Evolutionary conservation across 331 rosid genomes (phyloP), one percentile per base, ranked within the genome.

Genomic region (Erythrophleum ivorense): DNA sequence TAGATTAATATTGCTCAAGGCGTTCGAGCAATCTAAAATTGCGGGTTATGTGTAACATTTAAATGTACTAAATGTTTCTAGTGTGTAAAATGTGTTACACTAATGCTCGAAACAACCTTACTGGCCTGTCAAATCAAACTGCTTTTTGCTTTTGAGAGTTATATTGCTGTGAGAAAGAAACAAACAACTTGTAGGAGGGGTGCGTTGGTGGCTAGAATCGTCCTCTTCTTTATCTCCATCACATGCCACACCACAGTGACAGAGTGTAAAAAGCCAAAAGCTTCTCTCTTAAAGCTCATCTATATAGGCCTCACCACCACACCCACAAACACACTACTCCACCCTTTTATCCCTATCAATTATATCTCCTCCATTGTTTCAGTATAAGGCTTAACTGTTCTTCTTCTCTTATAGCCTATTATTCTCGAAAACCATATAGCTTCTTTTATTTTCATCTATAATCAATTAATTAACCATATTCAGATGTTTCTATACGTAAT

Each of bases 211-310:
- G 75, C 41, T 65, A 57, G 73, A 80, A 73, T 73, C 49, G 74
- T 75, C 83, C 83, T 71, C 67, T 24, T 65, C 71, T 6, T 64
- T n/a, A 75, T 64, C 72, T 74, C 58, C 57, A 60, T 85, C 88
- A 85, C 81, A 85, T 81, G 88, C 73, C 78, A 58, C 59, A 48
- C 73, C 50, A 65, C 75, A 81, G 71, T 66, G 76, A 34, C 74
- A 46, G 38, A 52, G 80, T 76, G 64, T 8, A 13, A 72, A 78
- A 54, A 78, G n/a, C 65, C 19, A 46, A 55, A 54, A 54, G 24
- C 57, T 33, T 62, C 77, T 70, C 65, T 21, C 16, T 52, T 10
- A 58, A 58, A 58, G 34, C 71, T 66, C 50, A 58, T 10, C 4
- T 52, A 10, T 19, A 19, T 55, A 19, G 34, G 12, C 64, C 34